Conservation (phyloP, 257 asterid genomes). For the Leptodermis oblonga region DNA sequence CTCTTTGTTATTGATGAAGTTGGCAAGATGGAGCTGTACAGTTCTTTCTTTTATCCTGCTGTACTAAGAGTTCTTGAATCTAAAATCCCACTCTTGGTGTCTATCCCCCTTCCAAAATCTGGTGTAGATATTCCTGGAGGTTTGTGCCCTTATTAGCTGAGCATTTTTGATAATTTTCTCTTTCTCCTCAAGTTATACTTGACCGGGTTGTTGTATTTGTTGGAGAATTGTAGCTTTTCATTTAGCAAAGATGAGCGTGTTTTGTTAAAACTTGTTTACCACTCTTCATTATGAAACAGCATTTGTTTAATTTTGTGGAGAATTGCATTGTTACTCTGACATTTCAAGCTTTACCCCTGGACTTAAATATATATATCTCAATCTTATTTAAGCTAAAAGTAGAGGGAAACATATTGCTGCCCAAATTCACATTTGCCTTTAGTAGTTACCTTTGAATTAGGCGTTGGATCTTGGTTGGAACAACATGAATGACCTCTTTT, state of each 20-base stretch:
- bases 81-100: slow-evolving; percentile 76
- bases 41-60: slow-evolving; percentile 85
- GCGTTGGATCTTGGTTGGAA: not conserved
- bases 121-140: slow-evolving; percentile 92
- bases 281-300: not conserved
- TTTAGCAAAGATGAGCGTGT: not conserved
- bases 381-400: not conserved
- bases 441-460: not conserved
- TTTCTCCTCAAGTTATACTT: not conserved
- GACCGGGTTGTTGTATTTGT: not conserved
- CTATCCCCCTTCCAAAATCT: slow-evolving; percentile 66
- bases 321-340: not conserved
- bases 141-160: slow-evolving; percentile 20
- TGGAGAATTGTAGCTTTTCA: not conserved
- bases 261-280: not conserved
- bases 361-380: not conserved
- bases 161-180: not conserved
- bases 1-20: slow-evolving; percentile 83
- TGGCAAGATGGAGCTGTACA: slow-evolving; percentile 88
- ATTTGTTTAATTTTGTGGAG: not conserved
- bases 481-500: not conserved
- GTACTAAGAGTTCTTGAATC: slow-evolving; percentile 74
- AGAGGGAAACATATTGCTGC: not conserved
- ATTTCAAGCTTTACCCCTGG: not conserved
- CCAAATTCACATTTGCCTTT: not conserved